phyloP scores from a whole-genome alignment of 768 basidiomycete genomes.

The Xerocomellus dryophilus region DNA sequence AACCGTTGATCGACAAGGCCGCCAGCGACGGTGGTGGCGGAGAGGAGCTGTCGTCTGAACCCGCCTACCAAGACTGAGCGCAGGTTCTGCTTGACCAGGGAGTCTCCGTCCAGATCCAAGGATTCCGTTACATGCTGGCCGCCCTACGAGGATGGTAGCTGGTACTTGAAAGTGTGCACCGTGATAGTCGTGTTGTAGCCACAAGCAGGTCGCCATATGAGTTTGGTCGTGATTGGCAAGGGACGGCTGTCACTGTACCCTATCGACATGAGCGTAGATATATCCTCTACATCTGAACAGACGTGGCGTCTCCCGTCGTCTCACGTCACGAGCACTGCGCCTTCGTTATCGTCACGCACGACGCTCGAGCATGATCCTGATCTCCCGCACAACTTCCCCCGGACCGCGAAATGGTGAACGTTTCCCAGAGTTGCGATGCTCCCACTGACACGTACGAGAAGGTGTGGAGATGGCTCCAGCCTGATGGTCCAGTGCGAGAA shows the following conservation, averaged over 20 bases:
- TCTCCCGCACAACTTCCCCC: constrained; percentile 46
- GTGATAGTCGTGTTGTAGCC: too few species aligned
- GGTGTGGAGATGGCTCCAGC: constrained; percentile 74
- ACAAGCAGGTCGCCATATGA: too few species aligned
- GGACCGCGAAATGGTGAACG: constrained; percentile 54
- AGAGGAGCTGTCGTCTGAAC: too few species aligned
- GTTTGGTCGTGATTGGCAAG: too few species aligned
- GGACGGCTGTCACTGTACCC: too few species aligned
- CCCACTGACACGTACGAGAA: constrained; percentile 26
- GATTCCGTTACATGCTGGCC: too few species aligned
- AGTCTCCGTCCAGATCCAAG: too few species aligned
- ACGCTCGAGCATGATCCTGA: constrained; percentile 23
- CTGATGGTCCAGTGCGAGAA: constrained; percentile 72
- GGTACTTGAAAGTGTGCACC: neutral
- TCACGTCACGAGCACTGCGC: constrained; percentile 22
- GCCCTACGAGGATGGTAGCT: too few species aligned
- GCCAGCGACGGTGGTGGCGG: too few species aligned
- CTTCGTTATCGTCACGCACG: constrained; percentile 5
- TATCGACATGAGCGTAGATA: neutral
- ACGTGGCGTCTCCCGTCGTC: constrained; percentile 35
- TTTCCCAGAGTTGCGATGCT: neutral
- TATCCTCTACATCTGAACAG: neutral
- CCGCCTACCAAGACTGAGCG: too few species aligned
- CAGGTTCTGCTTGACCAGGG: too few species aligned
- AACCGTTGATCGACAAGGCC: too few species aligned